Conservation (phyloP, 495 filamentous ascomycete genomes). For the Aspergillus cristatus region DNA sequence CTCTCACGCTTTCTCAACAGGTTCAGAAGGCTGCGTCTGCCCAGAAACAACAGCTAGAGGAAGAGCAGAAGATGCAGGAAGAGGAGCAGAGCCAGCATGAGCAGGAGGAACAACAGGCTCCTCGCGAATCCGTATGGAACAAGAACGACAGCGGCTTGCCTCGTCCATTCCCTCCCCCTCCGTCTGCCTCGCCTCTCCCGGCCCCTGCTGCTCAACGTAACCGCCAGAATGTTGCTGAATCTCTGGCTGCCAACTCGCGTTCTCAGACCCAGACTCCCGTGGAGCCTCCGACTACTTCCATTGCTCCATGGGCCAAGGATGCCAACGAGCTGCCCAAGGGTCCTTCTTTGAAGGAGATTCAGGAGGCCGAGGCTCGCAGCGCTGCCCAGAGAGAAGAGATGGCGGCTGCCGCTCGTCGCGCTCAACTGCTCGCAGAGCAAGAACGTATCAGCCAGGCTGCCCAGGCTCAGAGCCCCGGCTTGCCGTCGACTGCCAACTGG, state of each 20-base stretch:
- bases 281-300: conserved; percentile 52
- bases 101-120: conserved; percentile 26
- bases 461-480: conserved; percentile 56
- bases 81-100: conserved; percentile 20
- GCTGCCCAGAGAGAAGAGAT: conserved; percentile 85
- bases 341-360: conserved; percentile 92
- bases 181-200: conserved; percentile 68
- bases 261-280: conserved; percentile 68
- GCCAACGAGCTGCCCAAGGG: conserved; percentile 67
- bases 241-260: conserved; percentile 59
- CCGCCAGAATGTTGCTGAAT: conserved; percentile 73
- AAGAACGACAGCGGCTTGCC: conserved; percentile 57
- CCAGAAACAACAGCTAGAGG: conserved; percentile 50
- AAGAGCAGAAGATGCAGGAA: conserved; percentile 59
- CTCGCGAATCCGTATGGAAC: conserved; percentile 50
- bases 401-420: conserved; percentile 71
- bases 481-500: conserved; percentile 89
- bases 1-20: conserved; percentile 74
- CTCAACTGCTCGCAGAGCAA: conserved; percentile 58
- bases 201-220: conserved; percentile 81
- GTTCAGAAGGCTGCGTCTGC: conserved; percentile 69
- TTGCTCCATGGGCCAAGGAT: conserved; percentile 94
- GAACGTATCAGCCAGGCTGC: conserved; percentile 67
- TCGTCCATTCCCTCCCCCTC: conserved; percentile 67
- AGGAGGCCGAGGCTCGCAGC: conserved; percentile 87